Evolutionary conservation across 2,329 filamentous ascomycete species (phyloP).

Genomic region (Chaetomium sp.): DNA sequence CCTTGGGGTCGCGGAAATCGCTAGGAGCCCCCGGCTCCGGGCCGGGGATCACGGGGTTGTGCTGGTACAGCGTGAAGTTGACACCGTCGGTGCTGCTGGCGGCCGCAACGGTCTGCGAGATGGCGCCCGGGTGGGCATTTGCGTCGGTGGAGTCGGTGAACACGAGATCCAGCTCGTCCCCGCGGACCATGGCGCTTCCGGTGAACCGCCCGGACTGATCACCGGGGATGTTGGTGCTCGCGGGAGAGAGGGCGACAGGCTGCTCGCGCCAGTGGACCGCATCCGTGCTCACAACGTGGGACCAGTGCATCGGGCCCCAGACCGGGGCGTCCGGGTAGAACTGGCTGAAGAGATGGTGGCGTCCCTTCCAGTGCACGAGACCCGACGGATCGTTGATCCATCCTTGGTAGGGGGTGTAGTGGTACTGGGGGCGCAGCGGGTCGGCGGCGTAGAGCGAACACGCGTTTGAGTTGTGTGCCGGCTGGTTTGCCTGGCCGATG

Average conservation of each 20-base stretch:
- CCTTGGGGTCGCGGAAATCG: constrained; percentile 25
- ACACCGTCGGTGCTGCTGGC: constrained; percentile 22
- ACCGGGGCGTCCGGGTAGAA: constrained; percentile 22
- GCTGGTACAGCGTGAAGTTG: constrained; percentile 16
- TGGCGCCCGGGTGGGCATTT: constrained; percentile 20
- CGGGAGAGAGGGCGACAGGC: constrained; percentile 21
- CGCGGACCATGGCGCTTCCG: constrained; percentile 20
- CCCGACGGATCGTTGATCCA: constrained; percentile 28
- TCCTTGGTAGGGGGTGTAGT: constrained; percentile 26
- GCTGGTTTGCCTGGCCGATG: constrained; percentile 27
- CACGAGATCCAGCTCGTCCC: constrained; percentile 21
- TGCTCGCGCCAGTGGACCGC: constrained; percentile 24
- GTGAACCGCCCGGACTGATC: constrained; percentile 24
- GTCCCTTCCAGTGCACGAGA: constrained; percentile 22
- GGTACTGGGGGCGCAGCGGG: constrained; percentile 24
- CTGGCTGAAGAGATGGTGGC: constrained; percentile 27
- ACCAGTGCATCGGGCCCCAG: constrained; percentile 26
- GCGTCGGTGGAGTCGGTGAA: constrained; percentile 24
- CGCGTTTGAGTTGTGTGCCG: constrained; percentile 4
- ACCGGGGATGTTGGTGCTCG: constrained; percentile 3
- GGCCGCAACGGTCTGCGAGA: constrained; percentile 20
- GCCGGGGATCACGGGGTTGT: constrained; percentile 18
- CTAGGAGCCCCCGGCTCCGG: constrained; percentile 16
- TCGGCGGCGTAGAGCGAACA: constrained; percentile 24
- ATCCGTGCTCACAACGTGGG: constrained; percentile 23